Base-by-base conservation (phyloP, 2,329 filamentous ascomycete species). In the Thielaviopsis populi region DNA sequence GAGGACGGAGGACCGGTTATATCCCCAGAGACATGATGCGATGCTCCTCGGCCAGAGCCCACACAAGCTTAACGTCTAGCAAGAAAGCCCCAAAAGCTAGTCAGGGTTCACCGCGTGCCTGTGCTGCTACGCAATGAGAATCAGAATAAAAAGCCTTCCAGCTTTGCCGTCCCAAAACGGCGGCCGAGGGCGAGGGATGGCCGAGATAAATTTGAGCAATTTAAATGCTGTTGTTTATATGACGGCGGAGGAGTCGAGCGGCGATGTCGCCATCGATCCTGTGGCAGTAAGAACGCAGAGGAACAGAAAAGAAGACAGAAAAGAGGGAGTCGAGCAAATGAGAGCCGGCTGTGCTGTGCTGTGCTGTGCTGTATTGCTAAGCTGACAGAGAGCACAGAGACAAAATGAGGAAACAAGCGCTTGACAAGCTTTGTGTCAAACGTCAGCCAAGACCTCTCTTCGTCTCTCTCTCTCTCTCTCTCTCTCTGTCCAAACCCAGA, bases 251-350 rank as follows among this genome's bases (percentile, higher is more conserved):
- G 61, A 62, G 65, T 64, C 54, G 67, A 63, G 68, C 65, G 67
- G 65, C 67, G 68, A 70, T 70, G 69, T 69, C 69, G 69, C 69
- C 68, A 70, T 70, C 68, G 65, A 67, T 66, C 64, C 68, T 66
- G 53, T 6, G 6, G 33, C 33, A 37, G 33, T 37, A 37, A 37
- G 33, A 37, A 10, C 6, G 33, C 4, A 37, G 8, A 10, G 8
- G 8, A 8, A 8, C 6, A 37, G 10, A 1, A 37, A 37, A 37
- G 33, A 37, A 37, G 8, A 10, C 4, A 37, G 8, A 37, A 37
- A 37, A 37, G 33, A 56, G 53, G 53, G 53, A 56, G 24, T 15
- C 42, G n/a, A 46, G 13, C 42, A 46, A 46, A 46, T 37, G 33
- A 37, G 10, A 37, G 42, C 15, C 42, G n/a, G n/a, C 42, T 8